Conservation (phyloP, 305 asterid genomes). For the Fraxinus nigra region DNA sequence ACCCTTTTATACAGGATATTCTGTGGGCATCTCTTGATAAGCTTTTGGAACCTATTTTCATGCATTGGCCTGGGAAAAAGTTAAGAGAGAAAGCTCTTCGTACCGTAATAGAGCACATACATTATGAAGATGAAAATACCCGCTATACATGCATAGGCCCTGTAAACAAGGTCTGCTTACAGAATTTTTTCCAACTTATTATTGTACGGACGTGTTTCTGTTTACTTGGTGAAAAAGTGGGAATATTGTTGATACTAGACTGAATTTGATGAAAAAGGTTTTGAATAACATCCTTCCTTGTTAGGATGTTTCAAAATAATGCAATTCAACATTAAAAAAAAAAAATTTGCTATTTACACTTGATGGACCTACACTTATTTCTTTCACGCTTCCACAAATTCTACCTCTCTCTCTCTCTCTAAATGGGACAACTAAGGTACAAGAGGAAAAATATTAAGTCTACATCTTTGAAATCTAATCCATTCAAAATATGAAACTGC, state of each 20-base stretch:
- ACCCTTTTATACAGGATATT: slow-evolving; percentile 84
- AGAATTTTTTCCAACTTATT: not conserved
- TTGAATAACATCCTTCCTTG: not conserved
- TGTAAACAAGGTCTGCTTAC: slow-evolving; percentile 77
- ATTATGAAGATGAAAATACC: slow-evolving; percentile 98
- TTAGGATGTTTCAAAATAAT: not conserved
- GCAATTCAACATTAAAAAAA: not conserved
- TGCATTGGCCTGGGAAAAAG: slow-evolving; percentile 95
- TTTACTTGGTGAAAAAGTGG: not conserved
- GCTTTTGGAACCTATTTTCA: slow-evolving; percentile 76
- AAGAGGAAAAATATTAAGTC: not conserved
- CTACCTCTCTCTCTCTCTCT: not conserved
- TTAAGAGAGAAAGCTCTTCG: slow-evolving; percentile 76
- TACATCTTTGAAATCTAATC: not conserved
- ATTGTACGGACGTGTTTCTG: not conserved
- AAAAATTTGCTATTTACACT: not conserved
- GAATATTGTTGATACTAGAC: slow-evolving; percentile 1
- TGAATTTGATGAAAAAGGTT: slow-evolving; percentile 1
- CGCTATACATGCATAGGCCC: slow-evolving; percentile 96
- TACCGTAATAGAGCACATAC: slow-evolving; percentile 84
- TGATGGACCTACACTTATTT: not conserved
- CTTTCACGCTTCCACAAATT: not conserved
- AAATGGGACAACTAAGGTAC: not conserved
- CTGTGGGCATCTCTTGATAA: slow-evolving; percentile 93
- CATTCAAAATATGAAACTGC: not conserved